Conservation (phyloP, 2,329 filamentous ascomycete genomes). For the Taxawa tesnikishii region DNA sequence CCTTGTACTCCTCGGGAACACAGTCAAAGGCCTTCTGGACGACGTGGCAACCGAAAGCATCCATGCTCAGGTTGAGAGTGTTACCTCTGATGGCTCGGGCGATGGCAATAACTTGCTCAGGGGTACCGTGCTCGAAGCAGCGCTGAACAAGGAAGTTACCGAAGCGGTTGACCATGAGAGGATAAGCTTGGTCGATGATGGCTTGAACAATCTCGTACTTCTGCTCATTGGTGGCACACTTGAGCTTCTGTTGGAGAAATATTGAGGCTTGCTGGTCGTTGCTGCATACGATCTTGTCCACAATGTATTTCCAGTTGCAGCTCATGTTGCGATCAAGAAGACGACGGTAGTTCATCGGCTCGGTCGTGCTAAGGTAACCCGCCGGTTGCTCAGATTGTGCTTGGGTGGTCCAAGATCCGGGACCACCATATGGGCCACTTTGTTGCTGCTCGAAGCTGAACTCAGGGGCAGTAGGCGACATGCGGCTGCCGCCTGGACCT, state of each 20-base stretch:
- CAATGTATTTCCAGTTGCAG: conserved; percentile 99
- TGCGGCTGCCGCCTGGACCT: conserved; percentile 24
- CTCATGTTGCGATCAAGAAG: conserved; percentile 90
- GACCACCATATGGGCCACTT: conserved; percentile 12
- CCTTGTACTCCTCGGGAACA: conserved; percentile 94
- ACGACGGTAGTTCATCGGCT: conserved; percentile 92
- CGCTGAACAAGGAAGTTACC: conserved; percentile 97
- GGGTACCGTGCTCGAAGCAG: conserved; percentile 95
- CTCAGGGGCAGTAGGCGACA: conserved; percentile 35
- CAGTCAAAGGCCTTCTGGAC: conserved; percentile 98
- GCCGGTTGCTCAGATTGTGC: conserved; percentile 16
- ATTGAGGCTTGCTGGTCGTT: conserved; percentile 99
- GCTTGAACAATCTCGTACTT: conserved; percentile 96
- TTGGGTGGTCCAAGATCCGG: conserved; percentile 24
- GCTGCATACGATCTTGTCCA: conserved; percentile 98
- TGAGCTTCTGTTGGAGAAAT: conserved; percentile 97
- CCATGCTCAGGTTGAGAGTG: conserved; percentile 90
- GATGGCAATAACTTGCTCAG: conserved; percentile 89
- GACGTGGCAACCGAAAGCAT: conserved; percentile 95
- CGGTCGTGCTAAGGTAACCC: conserved; percentile 77
- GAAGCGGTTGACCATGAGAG: conserved; percentile 95
- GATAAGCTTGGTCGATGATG: conserved; percentile 89
- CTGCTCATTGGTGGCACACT: conserved; percentile 86
- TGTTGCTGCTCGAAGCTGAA: conserved; percentile 27
- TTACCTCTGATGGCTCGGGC: conserved; percentile 89